These are phyloP conservation scores for Platanthera guangdongensis DNA, from an alignment of 106 monocot genomes.

Conservation along the genomic window DNA sequence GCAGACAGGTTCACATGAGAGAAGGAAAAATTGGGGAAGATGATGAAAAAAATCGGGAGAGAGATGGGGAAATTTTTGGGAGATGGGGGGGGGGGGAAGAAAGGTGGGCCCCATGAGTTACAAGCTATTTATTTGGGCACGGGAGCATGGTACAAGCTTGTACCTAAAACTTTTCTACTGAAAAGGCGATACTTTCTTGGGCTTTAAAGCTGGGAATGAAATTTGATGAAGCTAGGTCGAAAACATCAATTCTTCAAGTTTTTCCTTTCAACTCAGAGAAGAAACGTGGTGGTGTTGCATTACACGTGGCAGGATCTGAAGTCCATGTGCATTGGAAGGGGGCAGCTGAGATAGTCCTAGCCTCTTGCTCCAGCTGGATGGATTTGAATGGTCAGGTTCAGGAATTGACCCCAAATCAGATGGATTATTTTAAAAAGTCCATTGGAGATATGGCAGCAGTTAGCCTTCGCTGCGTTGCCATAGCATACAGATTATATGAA, in stretches of 20 bases:
- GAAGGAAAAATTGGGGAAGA: too few species aligned
- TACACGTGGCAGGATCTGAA: conserved; percentile 25
- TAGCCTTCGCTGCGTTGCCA: conserved; percentile 90
- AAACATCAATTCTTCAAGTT: conserved; percentile 56
- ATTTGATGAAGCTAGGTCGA: conserved; percentile 57
- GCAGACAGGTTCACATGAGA: too few species aligned
- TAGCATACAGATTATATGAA: conserved; percentile 57
- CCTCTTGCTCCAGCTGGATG: conserved; percentile 74
- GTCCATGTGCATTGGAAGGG: conserved; percentile 97
- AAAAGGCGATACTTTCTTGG: conserved; percentile 89
- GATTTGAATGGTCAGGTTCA: conserved; percentile 40
- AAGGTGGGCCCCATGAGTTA: too few species aligned
- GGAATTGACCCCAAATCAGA: conserved; percentile 52
- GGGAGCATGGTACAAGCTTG: too few species aligned
- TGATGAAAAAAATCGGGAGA: too few species aligned
- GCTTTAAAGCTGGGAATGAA: conserved; percentile 95
- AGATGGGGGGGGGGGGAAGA: too few species aligned
- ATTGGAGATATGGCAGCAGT: conserved; percentile 77
- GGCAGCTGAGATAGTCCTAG: conserved; percentile 84
- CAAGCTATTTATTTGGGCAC: too few species aligned
- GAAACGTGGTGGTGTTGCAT: conserved; percentile 89
- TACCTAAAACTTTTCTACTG: too few species aligned
- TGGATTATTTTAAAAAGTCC: conserved; percentile 46
- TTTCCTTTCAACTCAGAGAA: conserved; percentile 97
- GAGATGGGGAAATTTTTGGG: too few species aligned